These are phyloP conservation scores for Pseudozyma sp. DNA, from an alignment of 1,284 basidiomycete species.

Conservation along the genomic window DNA sequence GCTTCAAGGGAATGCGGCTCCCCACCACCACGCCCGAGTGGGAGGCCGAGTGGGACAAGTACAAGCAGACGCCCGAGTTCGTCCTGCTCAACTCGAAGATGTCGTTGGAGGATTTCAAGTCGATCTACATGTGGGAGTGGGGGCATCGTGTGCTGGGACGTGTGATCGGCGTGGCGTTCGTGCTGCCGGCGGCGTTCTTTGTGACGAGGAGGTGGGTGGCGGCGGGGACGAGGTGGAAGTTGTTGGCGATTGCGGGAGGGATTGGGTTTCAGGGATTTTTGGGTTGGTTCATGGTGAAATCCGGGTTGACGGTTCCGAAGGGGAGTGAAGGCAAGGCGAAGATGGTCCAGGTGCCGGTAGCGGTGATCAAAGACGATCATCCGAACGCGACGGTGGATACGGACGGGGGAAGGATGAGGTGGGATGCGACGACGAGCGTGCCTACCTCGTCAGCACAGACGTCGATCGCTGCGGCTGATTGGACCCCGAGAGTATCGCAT, in stretches of 20 bases:
- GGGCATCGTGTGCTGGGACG: slow-evolving; percentile 92
- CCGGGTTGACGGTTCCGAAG: slow-evolving; percentile 76
- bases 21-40: slow-evolving; percentile 83
- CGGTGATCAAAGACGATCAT: slow-evolving; percentile 2
- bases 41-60: slow-evolving; percentile 92
- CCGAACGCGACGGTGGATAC: slow-evolving; percentile 1
- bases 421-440: slow-evolving; percentile 5
- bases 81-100: slow-evolving; percentile 82
- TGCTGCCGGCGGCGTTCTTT: slow-evolving; percentile 64
- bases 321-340: slow-evolving; percentile 24
- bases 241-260: slow-evolving; percentile 79
- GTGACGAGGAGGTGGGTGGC: slow-evolving; percentile 30
- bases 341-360: slow-evolving; percentile 17
- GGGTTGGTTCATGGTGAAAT: slow-evolving; percentile 99
- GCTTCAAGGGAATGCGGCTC: slow-evolving; percentile 84
- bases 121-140: slow-evolving; percentile 99
- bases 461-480: slow-evolving; percentile 40
- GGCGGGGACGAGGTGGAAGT: slow-evolving; percentile 73
- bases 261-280: slow-evolving; percentile 90
- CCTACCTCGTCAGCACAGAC: slow-evolving; percentile 34
- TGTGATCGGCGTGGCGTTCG: slow-evolving; percentile 78
- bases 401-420: slow-evolving; percentile 3
- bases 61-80: slow-evolving; percentile 94
- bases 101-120: slow-evolving; percentile 89
- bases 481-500: slow-evolving; percentile 85